Base-by-base conservation (phyloP, 768 basidiomycete species). In the Tylopilus plumbeoviolaceoides region DNA sequence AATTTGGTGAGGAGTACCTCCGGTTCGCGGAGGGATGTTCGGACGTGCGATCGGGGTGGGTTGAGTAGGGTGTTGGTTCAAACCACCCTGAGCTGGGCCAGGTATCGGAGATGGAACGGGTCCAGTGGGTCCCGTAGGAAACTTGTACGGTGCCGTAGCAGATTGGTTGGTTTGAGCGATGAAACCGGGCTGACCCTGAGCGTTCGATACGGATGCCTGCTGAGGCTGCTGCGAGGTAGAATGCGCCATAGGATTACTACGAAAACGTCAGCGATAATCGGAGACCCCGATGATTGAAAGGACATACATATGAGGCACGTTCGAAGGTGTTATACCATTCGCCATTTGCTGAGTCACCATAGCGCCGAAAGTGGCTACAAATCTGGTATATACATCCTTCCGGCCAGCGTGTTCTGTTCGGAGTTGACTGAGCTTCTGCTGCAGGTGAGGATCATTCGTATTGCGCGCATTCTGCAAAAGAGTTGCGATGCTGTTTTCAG, bases 321-420 rank as follows among this genome's bases (percentile, higher is more conserved):
- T 68, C 18, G 58, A 47, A 18, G 61, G 57, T 15, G 64, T 31
- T n/a, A 63, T 59, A 10, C 54, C 41, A 31, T 62, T 66, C 11
- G 48, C 51, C 47, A 71, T 42, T 35, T 66, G 68, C 49, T 67
- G 68, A 21, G 58, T 44, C 44, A 61, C 35, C 21, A 60, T 44
- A 14, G 60, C 58, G 12, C 67, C 65, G 18, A 67, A 59, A 44
- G 70, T 64, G 21, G 61, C 48, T 6, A 71, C 47, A 40, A 81
- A 61, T 52, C 72, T 76, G 45, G 45, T 45, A 33, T 74, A 62
- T 47, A 71, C 47, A 0, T 81, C 79, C 66, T 72, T 78, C 56
- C 70, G 71, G 25, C 25, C 45, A 41, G 58, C 59, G 17, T 63
- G 46, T 40, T 72, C 69, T 7, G 6, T 1, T 6, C 62, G 65